A percentile compares a stretch with the other conserved stretches of the same genome.
These are phyloP conservation scores for Colletotrichum sp. DNA, from an alignment of 2,329 filamentous ascomycete genomes.

Conservation along the genomic window DNA sequence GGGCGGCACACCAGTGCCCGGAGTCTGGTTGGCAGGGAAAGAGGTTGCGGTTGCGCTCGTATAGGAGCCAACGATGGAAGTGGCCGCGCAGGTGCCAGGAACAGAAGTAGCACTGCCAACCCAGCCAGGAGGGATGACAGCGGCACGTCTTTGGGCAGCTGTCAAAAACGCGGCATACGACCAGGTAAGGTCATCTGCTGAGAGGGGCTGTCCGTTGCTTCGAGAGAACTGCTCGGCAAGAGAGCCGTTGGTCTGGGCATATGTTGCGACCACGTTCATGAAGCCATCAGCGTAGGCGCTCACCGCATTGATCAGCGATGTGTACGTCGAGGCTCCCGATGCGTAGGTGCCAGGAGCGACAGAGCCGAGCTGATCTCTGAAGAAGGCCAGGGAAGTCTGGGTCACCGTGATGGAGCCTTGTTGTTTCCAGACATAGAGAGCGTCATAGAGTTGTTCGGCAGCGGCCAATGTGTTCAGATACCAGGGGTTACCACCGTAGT, in stretches of 20 bases:
- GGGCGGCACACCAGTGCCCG: conserved; percentile 33
- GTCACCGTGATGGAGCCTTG: conserved; percentile 69
- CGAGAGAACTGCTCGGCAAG: conserved; percentile 72
- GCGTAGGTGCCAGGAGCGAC: conserved; percentile 68
- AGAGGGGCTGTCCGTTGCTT: conserved; percentile 57
- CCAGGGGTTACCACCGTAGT: conserved; percentile 84
- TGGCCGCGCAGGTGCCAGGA: conserved; percentile 52
- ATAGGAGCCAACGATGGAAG: conserved; percentile 57
- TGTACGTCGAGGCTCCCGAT: conserved; percentile 51
- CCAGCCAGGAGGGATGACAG: conserved; percentile 63
- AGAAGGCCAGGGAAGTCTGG: conserved; percentile 71
- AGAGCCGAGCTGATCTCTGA: conserved; percentile 66
- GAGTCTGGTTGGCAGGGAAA: conserved; percentile 56
- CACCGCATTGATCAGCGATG: conserved; percentile 60
- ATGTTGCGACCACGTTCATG: conserved; percentile 65
- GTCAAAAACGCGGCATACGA: conserved; percentile 75
- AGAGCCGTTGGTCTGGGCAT: conserved; percentile 66
- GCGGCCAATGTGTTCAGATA: conserved; percentile 78
- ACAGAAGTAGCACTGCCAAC: conserved; percentile 50
- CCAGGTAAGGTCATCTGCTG: conserved; percentile 74
- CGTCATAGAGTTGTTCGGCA: conserved; percentile 81
- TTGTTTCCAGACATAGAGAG: conserved; percentile 73
- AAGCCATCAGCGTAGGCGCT: conserved; percentile 66
- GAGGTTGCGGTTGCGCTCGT: conserved; percentile 48
- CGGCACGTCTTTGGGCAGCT: conserved; percentile 60